Evolutionary conservation across 2,329 filamentous ascomycete genomes (phyloP).

Genomic region (Leptographium lundbergii): DNA sequence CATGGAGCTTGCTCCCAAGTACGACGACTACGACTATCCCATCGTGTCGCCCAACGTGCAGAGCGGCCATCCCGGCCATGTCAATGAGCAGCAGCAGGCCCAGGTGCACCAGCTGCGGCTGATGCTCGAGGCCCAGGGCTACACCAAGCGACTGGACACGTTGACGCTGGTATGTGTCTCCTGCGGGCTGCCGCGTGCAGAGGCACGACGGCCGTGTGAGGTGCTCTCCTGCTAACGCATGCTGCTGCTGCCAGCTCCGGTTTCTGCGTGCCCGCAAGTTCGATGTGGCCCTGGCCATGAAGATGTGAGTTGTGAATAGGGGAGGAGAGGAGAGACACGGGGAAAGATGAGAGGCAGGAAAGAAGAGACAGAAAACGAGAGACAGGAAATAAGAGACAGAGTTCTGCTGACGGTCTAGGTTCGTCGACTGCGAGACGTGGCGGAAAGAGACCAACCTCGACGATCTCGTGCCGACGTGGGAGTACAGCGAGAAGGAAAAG

Average conservation of each 20-base stretch:
- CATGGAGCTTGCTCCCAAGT: slow-evolving; percentile 68
- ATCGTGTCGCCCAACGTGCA: slow-evolving; percentile 57
- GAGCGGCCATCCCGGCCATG: slow-evolving; percentile 76
- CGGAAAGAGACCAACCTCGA: slow-evolving; percentile 77
- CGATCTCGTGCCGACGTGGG: slow-evolving; percentile 65
- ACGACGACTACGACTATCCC: slow-evolving; percentile 93
- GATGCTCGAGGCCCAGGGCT: slow-evolving; percentile 73
- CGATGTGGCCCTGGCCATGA: slow-evolving; percentile 68
- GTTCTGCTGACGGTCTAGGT: slow-evolving; percentile 43
- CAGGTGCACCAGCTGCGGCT: slow-evolving; percentile 75
- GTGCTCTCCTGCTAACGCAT: neutral
- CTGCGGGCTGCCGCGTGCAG: neutral
- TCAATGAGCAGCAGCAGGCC: slow-evolving; percentile 77
- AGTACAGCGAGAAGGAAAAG: slow-evolving; percentile 73
- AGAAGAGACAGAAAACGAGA: too few relatives aligned
- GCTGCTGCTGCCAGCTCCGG: slow-evolving; percentile 44
- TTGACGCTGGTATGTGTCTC: slow-evolving; percentile 61
- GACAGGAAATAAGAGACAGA: too few relatives aligned
- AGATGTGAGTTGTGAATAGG: slow-evolving; percentile 53
- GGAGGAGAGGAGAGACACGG: neutral
- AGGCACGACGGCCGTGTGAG: too few relatives aligned
- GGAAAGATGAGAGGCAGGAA: neutral
- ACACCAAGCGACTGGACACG: slow-evolving; percentile 77
- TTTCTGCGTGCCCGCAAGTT: slow-evolving; percentile 95
- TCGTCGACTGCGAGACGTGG: slow-evolving; percentile 83